A percentile compares a stretch with the other conserved stretches of the same genome.
These are phyloP conservation scores for Ensete ventricosum DNA, from an alignment of 176 grass and related monocot species.

Conservation along the genomic window DNA sequence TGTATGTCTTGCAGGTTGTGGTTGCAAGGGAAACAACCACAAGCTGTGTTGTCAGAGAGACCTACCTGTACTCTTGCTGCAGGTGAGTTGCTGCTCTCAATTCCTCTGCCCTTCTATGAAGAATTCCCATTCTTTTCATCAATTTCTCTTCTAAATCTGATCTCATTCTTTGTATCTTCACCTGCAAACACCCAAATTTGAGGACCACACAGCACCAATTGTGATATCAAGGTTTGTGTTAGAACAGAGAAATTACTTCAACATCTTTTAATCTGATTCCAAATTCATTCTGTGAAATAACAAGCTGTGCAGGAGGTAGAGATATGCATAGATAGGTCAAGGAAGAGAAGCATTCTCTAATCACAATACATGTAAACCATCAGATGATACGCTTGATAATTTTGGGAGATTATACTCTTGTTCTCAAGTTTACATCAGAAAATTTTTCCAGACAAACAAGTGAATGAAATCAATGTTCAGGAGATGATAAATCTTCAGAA, in stretches of 20 bases:
- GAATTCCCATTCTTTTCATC: conserved; percentile 69
- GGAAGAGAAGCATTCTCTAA: too few species aligned
- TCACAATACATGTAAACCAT: too few species aligned
- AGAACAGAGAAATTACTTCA: not conserved
- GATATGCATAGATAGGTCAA: too few species aligned
- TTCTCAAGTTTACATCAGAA: too few species aligned
- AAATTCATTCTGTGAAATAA: too few species aligned
- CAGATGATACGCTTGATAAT: too few species aligned
- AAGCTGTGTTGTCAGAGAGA: conserved; percentile 29
- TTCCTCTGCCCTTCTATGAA: conserved; percentile 72
- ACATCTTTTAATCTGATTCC: too few species aligned
- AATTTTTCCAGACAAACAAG: too few species aligned
- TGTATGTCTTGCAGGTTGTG: not conserved
- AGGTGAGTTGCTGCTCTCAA: conserved; percentile 48
- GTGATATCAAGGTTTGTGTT: not conserved
- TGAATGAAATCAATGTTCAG: too few species aligned
- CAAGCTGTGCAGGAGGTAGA: too few species aligned
- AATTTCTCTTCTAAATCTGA: conserved; percentile 95
- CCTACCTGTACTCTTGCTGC: conserved; percentile 49
- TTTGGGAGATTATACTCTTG: too few species aligned
- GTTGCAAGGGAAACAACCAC: conserved; percentile 83
- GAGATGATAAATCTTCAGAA: too few species aligned
- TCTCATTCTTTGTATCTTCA: conserved; percentile 96
- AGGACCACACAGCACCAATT: not conserved
- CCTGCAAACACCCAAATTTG: conserved; percentile 22